Conservation (phyloP, 495 filamentous ascomycete genomes). For the Lasiosphaeriaceae sp. region DNA sequence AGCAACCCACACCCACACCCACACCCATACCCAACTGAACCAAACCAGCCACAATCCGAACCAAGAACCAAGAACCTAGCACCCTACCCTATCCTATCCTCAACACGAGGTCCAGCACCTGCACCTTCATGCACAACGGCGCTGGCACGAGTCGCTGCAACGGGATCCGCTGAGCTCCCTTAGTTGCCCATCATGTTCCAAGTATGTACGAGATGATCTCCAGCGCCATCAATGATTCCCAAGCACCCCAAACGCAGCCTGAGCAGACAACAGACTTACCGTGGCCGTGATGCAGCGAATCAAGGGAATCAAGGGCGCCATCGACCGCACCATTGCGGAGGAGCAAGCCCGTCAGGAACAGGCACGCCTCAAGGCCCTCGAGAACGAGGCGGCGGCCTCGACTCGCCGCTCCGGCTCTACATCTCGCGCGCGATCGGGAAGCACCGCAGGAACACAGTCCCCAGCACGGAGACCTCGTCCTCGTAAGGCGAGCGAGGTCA, state of each 20-base stretch:
- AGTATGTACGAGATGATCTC: slow-evolving; percentile 31
- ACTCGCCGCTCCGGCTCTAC: slow-evolving; percentile 47
- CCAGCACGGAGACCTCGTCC: slow-evolving; percentile 38
- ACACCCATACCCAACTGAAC: too few species aligned
- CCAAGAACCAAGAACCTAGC: too few species aligned
- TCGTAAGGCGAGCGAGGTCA: slow-evolving; percentile 42
- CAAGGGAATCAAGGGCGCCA: slow-evolving; percentile 79
- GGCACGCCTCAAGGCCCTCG: slow-evolving; percentile 29
- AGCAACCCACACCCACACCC: too few species aligned
- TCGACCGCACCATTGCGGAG: slow-evolving; percentile 82
- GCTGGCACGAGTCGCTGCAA: neutral
- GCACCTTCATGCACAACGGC: neutral
- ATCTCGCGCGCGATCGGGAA: slow-evolving; percentile 47
- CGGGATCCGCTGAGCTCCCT: neutral
- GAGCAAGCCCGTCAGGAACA: slow-evolving; percentile 73
- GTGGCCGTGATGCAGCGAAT: slow-evolving; percentile 56
- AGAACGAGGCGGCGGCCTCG: slow-evolving; percentile 40
- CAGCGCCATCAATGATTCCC: too few species aligned
- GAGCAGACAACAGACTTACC: neutral
- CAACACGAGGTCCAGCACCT: too few species aligned
- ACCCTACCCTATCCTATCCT: too few species aligned
- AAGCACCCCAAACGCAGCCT: neutral
- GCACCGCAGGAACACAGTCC: slow-evolving; percentile 30
- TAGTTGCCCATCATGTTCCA: slow-evolving; percentile 41
- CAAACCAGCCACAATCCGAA: too few species aligned